Evolutionary conservation across 1,284 basidiomycete genomes (phyloP).

Genomic region (Tilletia caries): DNA sequence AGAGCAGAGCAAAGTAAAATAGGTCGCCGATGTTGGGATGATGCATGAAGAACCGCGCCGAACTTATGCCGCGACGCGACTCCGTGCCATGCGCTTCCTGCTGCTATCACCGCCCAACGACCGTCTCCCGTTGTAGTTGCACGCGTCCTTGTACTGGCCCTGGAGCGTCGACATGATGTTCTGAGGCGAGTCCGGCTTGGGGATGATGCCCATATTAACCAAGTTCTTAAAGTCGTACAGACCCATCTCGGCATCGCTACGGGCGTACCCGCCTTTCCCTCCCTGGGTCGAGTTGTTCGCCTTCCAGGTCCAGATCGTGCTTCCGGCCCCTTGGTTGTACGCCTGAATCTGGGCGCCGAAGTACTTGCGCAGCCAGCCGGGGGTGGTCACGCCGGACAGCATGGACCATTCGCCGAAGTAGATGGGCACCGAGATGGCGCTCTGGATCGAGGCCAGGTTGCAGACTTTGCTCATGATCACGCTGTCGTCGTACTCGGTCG

Average conservation of each 20-base stretch:
- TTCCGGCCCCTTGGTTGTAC: constrained; percentile 47
- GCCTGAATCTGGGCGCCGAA: constrained; percentile 38
- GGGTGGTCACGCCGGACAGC: constrained; percentile 28
- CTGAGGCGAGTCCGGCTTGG: constrained; percentile 19
- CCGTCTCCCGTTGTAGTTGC: background rate
- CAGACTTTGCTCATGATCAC: constrained; percentile 35
- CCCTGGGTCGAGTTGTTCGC: constrained; percentile 22
- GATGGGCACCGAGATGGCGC: constrained; percentile 33
- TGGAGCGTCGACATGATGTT: background rate
- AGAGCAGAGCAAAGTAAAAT: too few relatives aligned
- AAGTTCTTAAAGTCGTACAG: constrained; percentile 40
- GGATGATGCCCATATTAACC: constrained; percentile 24
- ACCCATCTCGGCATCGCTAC: constrained; percentile 23
- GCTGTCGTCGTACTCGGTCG: background rate
- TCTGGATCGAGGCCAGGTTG: constrained; percentile 26
- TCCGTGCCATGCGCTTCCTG: background rate
- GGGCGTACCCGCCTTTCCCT: constrained; percentile 23
- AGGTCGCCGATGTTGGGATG: too few relatives aligned
- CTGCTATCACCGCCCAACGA: background rate
- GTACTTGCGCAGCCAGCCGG: constrained; percentile 24
- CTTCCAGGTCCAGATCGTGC: constrained; percentile 47
- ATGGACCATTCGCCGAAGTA: constrained; percentile 44
- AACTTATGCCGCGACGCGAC: too few relatives aligned
- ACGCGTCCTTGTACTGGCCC: background rate
- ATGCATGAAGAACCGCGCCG: too few relatives aligned